Conservation (phyloP, 495 filamentous ascomycete species). For the Cenococcum geophilum region DNA sequence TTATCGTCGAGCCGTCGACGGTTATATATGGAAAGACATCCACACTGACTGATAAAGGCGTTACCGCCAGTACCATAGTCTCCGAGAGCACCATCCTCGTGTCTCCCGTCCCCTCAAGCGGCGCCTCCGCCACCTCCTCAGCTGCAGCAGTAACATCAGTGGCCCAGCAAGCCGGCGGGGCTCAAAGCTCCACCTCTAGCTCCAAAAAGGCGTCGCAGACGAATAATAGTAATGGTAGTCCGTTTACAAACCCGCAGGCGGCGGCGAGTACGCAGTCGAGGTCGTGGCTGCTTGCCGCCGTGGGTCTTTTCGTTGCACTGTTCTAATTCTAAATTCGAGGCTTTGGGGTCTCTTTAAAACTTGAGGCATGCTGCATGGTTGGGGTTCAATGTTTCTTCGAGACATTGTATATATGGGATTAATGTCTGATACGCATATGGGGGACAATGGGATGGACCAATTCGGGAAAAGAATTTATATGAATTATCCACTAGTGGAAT, state of each 20-base stretch:
- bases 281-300: slow-evolving; percentile 1
- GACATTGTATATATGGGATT: too few relatives aligned
- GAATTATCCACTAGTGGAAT: too few relatives aligned
- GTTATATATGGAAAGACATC: not conserved
- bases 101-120: not conserved
- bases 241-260: not conserved
- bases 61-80: not conserved
- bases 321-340: not conserved
- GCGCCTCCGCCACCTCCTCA: not conserved
- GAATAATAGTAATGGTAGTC: slow-evolving; percentile 3
- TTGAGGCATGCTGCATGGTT: too few relatives aligned
- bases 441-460: too few relatives aligned
- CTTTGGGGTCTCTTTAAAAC: not conserved
- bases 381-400: too few relatives aligned
- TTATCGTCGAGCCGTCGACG: not conserved
- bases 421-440: too few relatives aligned
- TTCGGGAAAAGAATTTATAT: too few relatives aligned
- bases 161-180: not conserved
- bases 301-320: not conserved
- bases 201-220: not conserved
- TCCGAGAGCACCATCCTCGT: not conserved
- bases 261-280: slow-evolving; percentile 2
- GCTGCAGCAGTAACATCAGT: not conserved
- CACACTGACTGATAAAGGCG: not conserved
- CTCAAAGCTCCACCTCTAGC: not conserved